Percentiles rank a stretch among this genome's conserved stretches.
These are phyloP conservation scores for Aspergillus aculeatus DNA, from an alignment of 2,329 filamentous ascomycete genomes.

Conservation along the genomic window DNA sequence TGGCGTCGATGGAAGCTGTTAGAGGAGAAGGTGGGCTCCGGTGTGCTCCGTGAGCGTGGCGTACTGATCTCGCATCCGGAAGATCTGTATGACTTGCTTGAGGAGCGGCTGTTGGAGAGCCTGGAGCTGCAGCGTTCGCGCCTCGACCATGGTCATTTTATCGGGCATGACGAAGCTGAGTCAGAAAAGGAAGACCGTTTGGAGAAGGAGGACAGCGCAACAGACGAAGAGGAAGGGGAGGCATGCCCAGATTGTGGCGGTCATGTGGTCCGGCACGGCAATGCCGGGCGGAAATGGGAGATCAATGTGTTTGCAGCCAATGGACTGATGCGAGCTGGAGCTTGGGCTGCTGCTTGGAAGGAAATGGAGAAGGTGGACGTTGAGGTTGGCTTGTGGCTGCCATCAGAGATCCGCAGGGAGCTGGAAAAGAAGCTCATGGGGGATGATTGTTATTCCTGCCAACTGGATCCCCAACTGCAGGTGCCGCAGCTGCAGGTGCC, in stretches of 20 bases:
- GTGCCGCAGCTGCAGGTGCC: slow-evolving; percentile 14
- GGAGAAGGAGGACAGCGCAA: slow-evolving; percentile 35
- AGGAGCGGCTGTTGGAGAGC: slow-evolving; percentile 61
- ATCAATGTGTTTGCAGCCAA: slow-evolving; percentile 94
- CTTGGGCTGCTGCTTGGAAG: slow-evolving; percentile 90
- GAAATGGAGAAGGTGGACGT: slow-evolving; percentile 99
- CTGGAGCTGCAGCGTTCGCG: slow-evolving; percentile 57
- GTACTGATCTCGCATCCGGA: slow-evolving; percentile 63
- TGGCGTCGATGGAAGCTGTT: slow-evolving; percentile 52
- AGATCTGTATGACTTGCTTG: slow-evolving; percentile 62
- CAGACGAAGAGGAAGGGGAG: slow-evolving; percentile 39
- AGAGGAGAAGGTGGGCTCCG: slow-evolving; percentile 53
- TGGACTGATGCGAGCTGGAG: slow-evolving; percentile 84
- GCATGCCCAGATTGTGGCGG: slow-evolving; percentile 53
- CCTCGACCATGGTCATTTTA: slow-evolving; percentile 60
- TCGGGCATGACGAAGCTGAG: slow-evolving; percentile 36
- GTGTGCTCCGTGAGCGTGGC: slow-evolving; percentile 57
- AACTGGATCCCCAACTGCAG: slow-evolving; percentile 14
- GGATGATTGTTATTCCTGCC: slow-evolving; percentile 35
- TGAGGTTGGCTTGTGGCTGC: slow-evolving; percentile 73
- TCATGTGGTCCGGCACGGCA: slow-evolving; percentile 47
- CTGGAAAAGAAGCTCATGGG: slow-evolving; percentile 48
- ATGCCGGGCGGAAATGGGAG: slow-evolving; percentile 54
- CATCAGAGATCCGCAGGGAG: slow-evolving; percentile 51
- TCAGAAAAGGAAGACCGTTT: slow-evolving; percentile 26